phyloP scores from a whole-genome alignment of 2,329 filamentous ascomycete genomes.

The Sphaerulina musiva region DNA sequence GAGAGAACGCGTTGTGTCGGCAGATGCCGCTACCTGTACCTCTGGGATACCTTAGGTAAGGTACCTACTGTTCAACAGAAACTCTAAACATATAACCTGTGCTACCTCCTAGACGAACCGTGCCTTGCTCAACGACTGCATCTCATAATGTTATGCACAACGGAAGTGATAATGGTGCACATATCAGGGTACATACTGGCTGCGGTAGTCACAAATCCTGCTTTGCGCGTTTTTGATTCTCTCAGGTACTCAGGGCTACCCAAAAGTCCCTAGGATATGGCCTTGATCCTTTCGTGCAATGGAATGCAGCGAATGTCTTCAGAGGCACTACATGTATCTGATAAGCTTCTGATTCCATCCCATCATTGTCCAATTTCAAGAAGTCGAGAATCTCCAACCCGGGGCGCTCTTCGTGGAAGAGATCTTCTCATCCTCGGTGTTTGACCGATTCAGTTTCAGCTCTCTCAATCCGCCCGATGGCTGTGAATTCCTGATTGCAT shows the following conservation, averaged over 20 bases:
- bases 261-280: too few species aligned
- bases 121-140: too few species aligned
- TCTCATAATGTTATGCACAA: too few species aligned
- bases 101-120: neutral
- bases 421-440: constrained; percentile 4
- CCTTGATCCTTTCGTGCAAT: neutral
- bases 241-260: too few species aligned
- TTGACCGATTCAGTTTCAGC: constrained; percentile 5
- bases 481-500: constrained; percentile 7
- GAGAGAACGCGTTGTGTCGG: neutral
- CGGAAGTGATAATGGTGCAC: too few species aligned
- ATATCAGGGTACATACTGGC: too few species aligned
- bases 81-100: too few species aligned
- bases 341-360: too few species aligned
- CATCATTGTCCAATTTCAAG: neutral
- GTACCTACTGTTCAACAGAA: neutral
- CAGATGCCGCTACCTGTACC: neutral
- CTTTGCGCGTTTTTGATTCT: too few species aligned
- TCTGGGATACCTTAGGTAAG: neutral
- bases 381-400: neutral
- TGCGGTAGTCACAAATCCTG: too few species aligned
- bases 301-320: too few species aligned
- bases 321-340: too few species aligned
- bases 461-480: constrained; percentile 4
- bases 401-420: neutral